Conservation (phyloP, 768 basidiomycete genomes). For the Boletus vermiculosoides region DNA sequence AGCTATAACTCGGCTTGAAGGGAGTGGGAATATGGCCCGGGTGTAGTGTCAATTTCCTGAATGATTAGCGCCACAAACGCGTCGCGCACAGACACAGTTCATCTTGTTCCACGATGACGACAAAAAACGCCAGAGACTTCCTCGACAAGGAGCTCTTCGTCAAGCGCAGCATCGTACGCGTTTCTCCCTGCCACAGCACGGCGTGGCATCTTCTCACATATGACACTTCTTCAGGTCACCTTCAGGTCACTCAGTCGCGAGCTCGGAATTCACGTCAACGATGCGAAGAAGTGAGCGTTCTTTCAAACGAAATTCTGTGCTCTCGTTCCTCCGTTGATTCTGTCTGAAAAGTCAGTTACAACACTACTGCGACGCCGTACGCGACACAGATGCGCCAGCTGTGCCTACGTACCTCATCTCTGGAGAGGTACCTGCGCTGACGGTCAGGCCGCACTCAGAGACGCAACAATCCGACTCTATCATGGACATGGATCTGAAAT, state of each 20-base stretch:
- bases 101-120: constrained; percentile 26
- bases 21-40: not conserved
- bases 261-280: constrained; percentile 70
- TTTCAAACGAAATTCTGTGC: not conserved
- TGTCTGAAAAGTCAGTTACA: constrained; percentile 55
- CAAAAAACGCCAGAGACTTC: constrained; percentile 36
- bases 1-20: no score
- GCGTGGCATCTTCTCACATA: not conserved
- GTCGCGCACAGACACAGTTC: not conserved
- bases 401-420: constrained; percentile 71
- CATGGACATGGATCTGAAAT: constrained; percentile 38
- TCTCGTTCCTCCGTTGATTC: not conserved
- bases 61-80: constrained; percentile 14
- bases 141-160: constrained; percentile 48
- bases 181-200: not conserved
- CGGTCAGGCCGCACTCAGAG: not conserved
- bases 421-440: constrained; percentile 45
- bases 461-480: constrained; percentile 10
- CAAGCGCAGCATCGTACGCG: constrained; percentile 42
- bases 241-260: constrained; percentile 74
- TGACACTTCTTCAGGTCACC: constrained; percentile 55
- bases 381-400: constrained; percentile 29
- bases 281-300: constrained; percentile 64
- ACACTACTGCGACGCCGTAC: constrained; percentile 48
- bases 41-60: not conserved